These are phyloP conservation scores for Ceratonia siliqua DNA, from an alignment of 306 rosid species.

Conservation along the genomic window DNA sequence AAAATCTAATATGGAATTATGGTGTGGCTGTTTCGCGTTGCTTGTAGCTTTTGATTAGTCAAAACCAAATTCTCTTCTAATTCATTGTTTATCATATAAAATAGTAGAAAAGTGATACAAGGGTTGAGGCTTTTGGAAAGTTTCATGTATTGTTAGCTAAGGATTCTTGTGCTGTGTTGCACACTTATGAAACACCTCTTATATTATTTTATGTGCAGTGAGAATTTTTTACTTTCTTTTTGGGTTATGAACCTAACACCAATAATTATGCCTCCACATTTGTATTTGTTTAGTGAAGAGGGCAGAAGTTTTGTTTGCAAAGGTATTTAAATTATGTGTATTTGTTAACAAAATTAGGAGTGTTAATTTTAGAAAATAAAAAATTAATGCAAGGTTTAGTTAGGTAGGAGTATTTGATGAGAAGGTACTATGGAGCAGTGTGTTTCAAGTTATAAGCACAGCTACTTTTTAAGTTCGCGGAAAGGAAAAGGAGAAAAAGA, in stretches of 20 bases:
- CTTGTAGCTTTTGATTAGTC: neutral
- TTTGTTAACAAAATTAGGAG: no score
- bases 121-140: neutral
- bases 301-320: neutral
- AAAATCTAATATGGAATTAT: neutral
- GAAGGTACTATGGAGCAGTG: neutral
- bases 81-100: neutral
- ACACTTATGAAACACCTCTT: neutral
- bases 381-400: neutral
- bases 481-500: neutral
- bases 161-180: neutral
- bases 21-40: constrained; percentile 1
- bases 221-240: neutral
- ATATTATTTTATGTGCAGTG: neutral
- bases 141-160: neutral
- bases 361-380: neutral
- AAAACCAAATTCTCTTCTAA: constrained; percentile 4
- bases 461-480: neutral
- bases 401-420: neutral
- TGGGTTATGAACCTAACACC: neutral
- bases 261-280: neutral
- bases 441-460: neutral
- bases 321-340: no score
- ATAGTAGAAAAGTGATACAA: neutral
- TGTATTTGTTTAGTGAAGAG: neutral